Evolutionary conservation across 2,329 filamentous ascomycete species (phyloP), one percentile per base, ranked within the genome.

Genomic region (Tolypocladium endophyticum): DNA sequence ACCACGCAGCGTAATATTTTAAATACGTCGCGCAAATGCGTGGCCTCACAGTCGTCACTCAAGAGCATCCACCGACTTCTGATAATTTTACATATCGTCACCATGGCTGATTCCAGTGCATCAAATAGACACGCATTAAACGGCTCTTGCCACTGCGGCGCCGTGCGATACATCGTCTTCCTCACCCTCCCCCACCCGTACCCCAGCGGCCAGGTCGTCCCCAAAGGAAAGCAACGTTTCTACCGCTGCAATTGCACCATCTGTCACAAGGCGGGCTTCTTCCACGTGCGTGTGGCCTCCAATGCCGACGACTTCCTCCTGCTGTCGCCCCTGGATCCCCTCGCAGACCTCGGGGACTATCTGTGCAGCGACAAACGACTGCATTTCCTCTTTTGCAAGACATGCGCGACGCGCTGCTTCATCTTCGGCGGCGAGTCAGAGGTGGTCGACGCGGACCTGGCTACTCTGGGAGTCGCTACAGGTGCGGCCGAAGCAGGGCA

Each of bases 71-170:
- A 3, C 8, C 47, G 11, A 33, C 28, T 4, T 11, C 18, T 8
- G 18, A 23, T 25, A 25, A n/a, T n/a, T n/a, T n/a, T 47, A 9
- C 11, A 23, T 4, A 33, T 20, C 8, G 8, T 43, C 54, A 12
- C 20, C n/a, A 59, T 59, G 58, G 5, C 43, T 28, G 54, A 53
- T 3, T 33, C 41, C 20, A 35, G 18, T 18, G 35, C 47, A 35
- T 33, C 58, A 11, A 7, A 45, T 18, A 55, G 66, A 3, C 60
- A 61, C 23, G 61, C 66, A 38, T 64, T 62, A 47, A 70, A 63
- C 4, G 78, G 78, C 43, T 80, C 76, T 20, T 81, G 78, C 65
- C 78, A 79, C 64, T 81, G 78, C 66, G 76, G 77, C 55, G 59
- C 66, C 28, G 73, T 73, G 20, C 69, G 71, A 59, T 81, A 80